Conservation (phyloP, 2,329 filamentous ascomycete genomes). For the Verticillium dahliae region DNA sequence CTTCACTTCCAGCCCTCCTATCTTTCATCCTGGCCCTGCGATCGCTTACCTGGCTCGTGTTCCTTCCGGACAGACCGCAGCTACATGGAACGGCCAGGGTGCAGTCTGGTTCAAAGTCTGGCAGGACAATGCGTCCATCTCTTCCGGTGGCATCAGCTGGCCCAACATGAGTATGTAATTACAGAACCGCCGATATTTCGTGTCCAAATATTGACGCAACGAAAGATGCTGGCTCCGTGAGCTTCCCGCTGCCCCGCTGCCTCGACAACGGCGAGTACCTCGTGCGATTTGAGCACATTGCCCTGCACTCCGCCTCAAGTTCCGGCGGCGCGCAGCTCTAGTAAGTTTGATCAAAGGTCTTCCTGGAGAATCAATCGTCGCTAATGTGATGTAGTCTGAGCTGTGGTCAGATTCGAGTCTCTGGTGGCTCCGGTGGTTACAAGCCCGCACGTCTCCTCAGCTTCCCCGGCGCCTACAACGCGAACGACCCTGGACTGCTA, state of each 20-base stretch:
- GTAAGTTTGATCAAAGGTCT: not conserved
- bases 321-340: constrained; percentile 39
- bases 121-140: constrained; percentile 27
- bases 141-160: constrained; percentile 25
- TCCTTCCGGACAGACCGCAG: constrained; percentile 22
- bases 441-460: constrained; percentile 26
- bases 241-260: constrained; percentile 34
- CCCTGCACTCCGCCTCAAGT: constrained; percentile 33
- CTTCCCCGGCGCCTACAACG: constrained; percentile 34
- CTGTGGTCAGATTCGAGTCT: constrained; percentile 33
- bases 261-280: constrained; percentile 43
- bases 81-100: constrained; percentile 24
- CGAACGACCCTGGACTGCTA: constrained; percentile 32
- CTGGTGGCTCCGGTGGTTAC: constrained; percentile 30
- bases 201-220: not conserved
- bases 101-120: constrained; percentile 31
- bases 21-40: constrained; percentile 31
- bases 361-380: too few relatives aligned
- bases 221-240: constrained; percentile 12
- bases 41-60: constrained; percentile 29
- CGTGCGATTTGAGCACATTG: constrained; percentile 41
- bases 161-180: constrained; percentile 17
- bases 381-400: not conserved
- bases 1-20: constrained; percentile 27
- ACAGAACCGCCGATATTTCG: too few relatives aligned